Conservation (phyloP, 352 stramenopile genomes). For the Pythium apleroticum region DNA sequence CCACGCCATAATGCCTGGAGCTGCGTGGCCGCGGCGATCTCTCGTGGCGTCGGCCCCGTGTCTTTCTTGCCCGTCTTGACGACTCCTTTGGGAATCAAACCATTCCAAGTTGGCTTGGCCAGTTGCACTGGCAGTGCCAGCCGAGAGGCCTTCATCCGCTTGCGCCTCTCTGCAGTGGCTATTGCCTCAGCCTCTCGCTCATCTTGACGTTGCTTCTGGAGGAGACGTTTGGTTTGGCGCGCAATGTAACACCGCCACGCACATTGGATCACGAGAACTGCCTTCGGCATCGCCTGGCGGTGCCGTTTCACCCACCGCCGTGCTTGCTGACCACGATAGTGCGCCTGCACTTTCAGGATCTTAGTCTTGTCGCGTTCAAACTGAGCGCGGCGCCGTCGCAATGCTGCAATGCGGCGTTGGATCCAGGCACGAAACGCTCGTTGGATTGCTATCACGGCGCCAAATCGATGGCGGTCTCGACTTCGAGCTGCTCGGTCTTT, state of each 20-base stretch:
- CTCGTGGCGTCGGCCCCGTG: conserved; percentile 7
- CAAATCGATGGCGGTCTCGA: conserved; percentile 16
- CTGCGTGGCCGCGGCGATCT: conserved; percentile 37
- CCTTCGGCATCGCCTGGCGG: conserved; percentile 22
- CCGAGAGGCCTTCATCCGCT: background rate
- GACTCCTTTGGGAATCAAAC: background rate
- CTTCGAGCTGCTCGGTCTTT: conserved; percentile 13
- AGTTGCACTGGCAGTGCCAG: background rate
- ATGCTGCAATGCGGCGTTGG: conserved; percentile 28
- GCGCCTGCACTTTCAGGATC: conserved; percentile 54
- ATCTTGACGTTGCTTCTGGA: conserved; percentile 6
- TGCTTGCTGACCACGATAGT: conserved; percentile 43
- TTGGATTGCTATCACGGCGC: conserved; percentile 53
- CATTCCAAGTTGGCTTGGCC: conserved; percentile 13
- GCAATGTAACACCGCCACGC: conserved; percentile 48
- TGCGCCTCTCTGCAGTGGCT: conserved; percentile 25
- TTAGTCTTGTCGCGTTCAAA: conserved; percentile 67
- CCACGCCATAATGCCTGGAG: conserved; percentile 61
- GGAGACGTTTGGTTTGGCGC: conserved; percentile 16
- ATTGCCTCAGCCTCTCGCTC: conserved; percentile 25
- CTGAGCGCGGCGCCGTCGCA: conserved; percentile 45
- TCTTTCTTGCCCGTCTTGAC: conserved; percentile 16
- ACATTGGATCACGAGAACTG: conserved; percentile 43
- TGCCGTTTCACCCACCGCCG: conserved; percentile 30
- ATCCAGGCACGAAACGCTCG: conserved; percentile 42